Evolutionary conservation across 352 stramenopile genomes (phyloP).

Genomic region (Phytophthora syringae): DNA sequence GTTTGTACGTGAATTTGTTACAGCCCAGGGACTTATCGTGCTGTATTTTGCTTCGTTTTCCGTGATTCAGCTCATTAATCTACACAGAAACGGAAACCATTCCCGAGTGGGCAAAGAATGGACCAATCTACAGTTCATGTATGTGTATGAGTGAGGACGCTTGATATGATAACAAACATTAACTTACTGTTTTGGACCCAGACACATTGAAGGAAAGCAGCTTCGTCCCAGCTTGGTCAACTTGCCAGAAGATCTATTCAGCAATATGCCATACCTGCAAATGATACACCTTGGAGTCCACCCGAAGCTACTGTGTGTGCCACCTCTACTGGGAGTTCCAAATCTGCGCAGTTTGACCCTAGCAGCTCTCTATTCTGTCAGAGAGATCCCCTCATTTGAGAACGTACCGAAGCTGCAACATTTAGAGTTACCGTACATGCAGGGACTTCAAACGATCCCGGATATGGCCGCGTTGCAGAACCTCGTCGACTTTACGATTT

Average conservation of each 20-base stretch:
- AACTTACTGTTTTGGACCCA: too few species aligned
- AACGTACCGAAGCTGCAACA: conserved; percentile 2
- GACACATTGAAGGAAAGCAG: conserved; percentile 20
- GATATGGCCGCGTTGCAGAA: conserved; percentile 13
- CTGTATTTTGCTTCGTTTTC: background rate
- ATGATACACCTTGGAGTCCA: conserved; percentile 23
- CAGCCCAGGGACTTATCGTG: too few species aligned
- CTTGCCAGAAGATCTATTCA: conserved; percentile 30
- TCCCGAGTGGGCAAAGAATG: conserved; percentile 29
- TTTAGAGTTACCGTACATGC: conserved; percentile 13
- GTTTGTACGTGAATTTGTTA: too few species aligned
- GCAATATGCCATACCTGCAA: conserved; percentile 22
- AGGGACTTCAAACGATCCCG: conserved; percentile 14
- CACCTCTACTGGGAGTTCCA: conserved; percentile 20
- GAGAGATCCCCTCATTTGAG: conserved; percentile 21
- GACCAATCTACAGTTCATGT: conserved; percentile 15
- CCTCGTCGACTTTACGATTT: conserved; percentile 16
- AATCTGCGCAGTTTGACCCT: conserved; percentile 27
- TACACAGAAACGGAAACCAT: conserved; percentile 28
- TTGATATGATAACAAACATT: too few species aligned
- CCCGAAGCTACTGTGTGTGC: conserved; percentile 9
- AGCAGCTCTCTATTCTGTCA: conserved; percentile 19
- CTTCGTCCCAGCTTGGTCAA: conserved; percentile 3
- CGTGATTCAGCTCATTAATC: conserved; percentile 32
- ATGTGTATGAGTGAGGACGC: background rate